Conservation (phyloP, 2,329 filamentous ascomycete genomes). For the Monosporascus sp. region DNA sequence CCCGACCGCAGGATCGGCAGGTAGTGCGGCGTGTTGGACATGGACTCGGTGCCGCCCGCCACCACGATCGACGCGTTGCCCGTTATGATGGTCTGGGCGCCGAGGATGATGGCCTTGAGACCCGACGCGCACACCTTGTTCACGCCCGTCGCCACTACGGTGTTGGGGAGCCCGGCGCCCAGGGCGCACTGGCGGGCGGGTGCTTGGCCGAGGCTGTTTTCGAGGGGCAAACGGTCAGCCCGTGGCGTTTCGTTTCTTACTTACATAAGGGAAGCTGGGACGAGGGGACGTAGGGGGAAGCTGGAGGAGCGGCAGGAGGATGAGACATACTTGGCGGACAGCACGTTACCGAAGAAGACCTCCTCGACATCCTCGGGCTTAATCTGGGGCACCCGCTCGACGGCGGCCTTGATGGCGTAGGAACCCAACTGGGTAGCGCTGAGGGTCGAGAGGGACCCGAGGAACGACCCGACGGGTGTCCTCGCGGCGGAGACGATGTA, state of each 20-base stretch:
- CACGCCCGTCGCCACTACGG: constrained; percentile 81
- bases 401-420: constrained; percentile 85
- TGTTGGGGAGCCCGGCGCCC: constrained; percentile 75
- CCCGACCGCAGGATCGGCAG: constrained; percentile 80
- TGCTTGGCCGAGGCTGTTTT: constrained; percentile 81
- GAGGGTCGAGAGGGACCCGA: constrained; percentile 89
- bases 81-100: constrained; percentile 94
- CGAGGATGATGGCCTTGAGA: constrained; percentile 90
- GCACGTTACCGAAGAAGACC: constrained; percentile 96
- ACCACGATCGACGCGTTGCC: constrained; percentile 91
- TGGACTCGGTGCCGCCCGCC: constrained; percentile 92
- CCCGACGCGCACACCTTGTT: constrained; percentile 99
- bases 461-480: constrained; percentile 90
- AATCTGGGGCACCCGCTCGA: constrained; percentile 80
- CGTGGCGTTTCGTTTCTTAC: constrained; percentile 8
- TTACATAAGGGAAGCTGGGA: background rate
- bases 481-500: constrained; percentile 92
- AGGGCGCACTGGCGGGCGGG: constrained; percentile 93
- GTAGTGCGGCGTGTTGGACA: constrained; percentile 98
- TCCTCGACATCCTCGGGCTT: constrained; percentile 89
- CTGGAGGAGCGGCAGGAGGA: constrained; percentile 3
- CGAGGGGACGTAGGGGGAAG: constrained; percentile 1
- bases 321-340: constrained; percentile 79
- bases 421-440: constrained; percentile 82
- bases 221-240: constrained; percentile 6